Conservation (phyloP, 768 basidiomycete genomes). For the Rossbeevera mucosa region DNA sequence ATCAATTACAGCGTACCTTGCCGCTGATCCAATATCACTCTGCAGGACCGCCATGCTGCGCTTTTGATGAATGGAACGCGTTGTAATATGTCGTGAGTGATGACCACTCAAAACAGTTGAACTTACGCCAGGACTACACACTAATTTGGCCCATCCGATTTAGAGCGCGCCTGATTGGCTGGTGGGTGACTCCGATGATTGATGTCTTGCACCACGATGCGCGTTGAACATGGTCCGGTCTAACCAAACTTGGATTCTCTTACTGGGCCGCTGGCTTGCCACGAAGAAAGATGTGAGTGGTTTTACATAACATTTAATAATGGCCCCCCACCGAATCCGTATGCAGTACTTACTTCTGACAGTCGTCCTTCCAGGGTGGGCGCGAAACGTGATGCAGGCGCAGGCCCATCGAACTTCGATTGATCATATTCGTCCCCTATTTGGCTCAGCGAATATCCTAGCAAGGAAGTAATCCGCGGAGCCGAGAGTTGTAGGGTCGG, state of each 20-base stretch:
- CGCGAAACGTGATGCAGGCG: background rate
- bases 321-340: background rate
- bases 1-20: background rate
- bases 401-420: background rate
- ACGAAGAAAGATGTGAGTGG: background rate
- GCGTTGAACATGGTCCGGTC: background rate
- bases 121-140: background rate
- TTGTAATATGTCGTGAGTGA: background rate
- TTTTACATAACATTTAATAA: background rate
- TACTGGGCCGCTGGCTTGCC: background rate
- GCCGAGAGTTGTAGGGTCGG: background rate
- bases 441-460: background rate
- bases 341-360: background rate
- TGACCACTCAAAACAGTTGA: background rate
- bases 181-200: background rate
- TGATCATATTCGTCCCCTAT: background rate
- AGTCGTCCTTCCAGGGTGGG: background rate
- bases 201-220: background rate
- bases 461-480: background rate
- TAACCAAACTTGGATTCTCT: background rate
- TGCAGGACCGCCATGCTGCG: background rate
- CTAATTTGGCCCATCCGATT: background rate
- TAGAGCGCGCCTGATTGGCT: background rate
- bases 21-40: background rate
- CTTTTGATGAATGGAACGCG: background rate